Percentiles rank a stretch among this genome's conserved stretches.
These are phyloP conservation scores for Coccomyxa subellipsoidea DNA, from an alignment of 163 green algal genomes.

Conservation along the genomic window DNA sequence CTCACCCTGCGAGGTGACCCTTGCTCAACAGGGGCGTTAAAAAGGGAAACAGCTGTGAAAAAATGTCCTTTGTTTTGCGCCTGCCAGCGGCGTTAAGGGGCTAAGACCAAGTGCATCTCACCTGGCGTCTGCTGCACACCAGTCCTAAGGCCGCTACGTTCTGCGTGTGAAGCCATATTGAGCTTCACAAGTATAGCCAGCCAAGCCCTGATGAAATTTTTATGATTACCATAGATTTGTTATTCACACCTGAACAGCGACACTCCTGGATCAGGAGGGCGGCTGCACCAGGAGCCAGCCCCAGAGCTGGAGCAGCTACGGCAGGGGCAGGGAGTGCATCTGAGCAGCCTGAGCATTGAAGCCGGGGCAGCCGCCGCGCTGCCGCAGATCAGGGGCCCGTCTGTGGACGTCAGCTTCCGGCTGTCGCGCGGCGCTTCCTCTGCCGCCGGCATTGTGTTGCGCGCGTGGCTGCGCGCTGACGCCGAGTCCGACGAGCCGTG, in stretches of 20 bases:
- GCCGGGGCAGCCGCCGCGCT: not conserved
- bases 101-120: too few species aligned
- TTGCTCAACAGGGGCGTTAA: not conserved
- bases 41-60: too few species aligned
- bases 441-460: slow-evolving; percentile 19
- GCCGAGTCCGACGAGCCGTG: not conserved
- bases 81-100: too few species aligned
- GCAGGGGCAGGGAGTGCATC: not conserved
- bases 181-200: too few species aligned
- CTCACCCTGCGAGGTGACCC: slow-evolving; percentile 20
- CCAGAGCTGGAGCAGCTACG: slow-evolving; percentile 16
- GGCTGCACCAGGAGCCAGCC: slow-evolving; percentile 21
- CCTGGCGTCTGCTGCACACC: too few species aligned
- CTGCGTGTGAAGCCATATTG: too few species aligned
- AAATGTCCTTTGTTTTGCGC: too few species aligned
- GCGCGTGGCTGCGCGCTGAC: slow-evolving; percentile 18
- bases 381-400: not conserved
- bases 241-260: too few species aligned
- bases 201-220: too few species aligned
- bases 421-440: not conserved
- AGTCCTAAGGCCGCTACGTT: too few species aligned
- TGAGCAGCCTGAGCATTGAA: not conserved
- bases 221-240: too few species aligned
- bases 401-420: slow-evolving; percentile 10
- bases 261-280: slow-evolving; percentile 1